These are phyloP conservation scores for Albatrellus sp. DNA, from an alignment of 1,284 basidiomycete genomes.

Conservation along the genomic window DNA sequence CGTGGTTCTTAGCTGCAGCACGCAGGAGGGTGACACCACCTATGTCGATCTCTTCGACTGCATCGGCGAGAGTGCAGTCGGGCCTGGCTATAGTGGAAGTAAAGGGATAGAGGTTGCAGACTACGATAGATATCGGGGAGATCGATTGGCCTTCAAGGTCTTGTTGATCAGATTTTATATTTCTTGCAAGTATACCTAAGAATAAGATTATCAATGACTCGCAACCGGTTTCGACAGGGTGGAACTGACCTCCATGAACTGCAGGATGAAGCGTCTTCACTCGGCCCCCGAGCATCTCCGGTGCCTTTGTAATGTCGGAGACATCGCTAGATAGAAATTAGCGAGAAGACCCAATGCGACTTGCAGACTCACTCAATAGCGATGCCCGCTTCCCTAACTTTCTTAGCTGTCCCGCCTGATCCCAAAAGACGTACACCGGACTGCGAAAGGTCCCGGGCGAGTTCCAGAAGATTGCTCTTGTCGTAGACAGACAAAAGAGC, in stretches of 20 bases:
- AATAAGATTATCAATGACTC: background rate
- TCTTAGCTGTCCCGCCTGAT: conserved; percentile 95
- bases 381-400: conserved; percentile 90
- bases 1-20: conserved; percentile 98
- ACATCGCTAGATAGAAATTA: conserved; percentile 65
- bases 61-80: conserved; percentile 81
- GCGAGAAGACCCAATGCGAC: background rate
- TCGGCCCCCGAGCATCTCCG: conserved; percentile 98
- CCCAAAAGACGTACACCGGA: conserved; percentile 86
- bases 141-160: conserved; percentile 78
- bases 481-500: conserved; percentile 96
- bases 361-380: conserved; percentile 65
- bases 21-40: conserved; percentile 97
- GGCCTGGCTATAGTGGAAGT: conserved; percentile 83
- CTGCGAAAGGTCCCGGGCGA: conserved; percentile 74
- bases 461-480: conserved; percentile 83
- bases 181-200: conserved; percentile 79
- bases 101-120: conserved; percentile 99
- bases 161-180: conserved; percentile 75
- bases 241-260: conserved; percentile 82
- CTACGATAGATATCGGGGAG: conserved; percentile 85
- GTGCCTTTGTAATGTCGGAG: conserved; percentile 94
- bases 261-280: conserved; percentile 99
- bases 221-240: background rate
- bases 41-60: conserved; percentile 98